Base-by-base conservation (phyloP, 768 basidiomycete species). In the Suillus alpinus region DNA sequence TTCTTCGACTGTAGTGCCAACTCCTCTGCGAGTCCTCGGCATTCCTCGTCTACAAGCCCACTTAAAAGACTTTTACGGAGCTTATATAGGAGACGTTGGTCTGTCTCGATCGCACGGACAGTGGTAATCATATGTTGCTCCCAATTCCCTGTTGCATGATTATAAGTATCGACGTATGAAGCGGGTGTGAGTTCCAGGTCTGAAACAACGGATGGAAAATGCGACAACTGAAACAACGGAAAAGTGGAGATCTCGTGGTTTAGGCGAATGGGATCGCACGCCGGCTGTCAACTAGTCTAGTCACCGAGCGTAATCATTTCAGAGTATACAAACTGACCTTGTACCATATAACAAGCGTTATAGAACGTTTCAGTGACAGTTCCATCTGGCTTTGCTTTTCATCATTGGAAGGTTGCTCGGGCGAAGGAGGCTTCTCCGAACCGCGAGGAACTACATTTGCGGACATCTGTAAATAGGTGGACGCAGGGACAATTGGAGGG, bases 331-430 rank as follows among this genome's bases (percentile, higher is more conserved):
- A 1, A 62, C 71, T 64, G 62, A 86, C 84, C 75, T 86, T 84
- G 75, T 87, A 87, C 87, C 87, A 89, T 61, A 88, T 82, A 57
- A 89, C 80, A 61, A 89, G 79, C 1, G 85, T 88, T 9, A 87
- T 80, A 6, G 86, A 83, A 37, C 85, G 80, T 60, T 74, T 80
- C 55, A 78, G 70, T 10, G 79, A 71, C 26, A 76, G 76, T 58
- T 74, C 73, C 60, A 74, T 63, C 65, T 77, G 72, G 13, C 62
- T 66, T 13, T 71, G 73, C 16, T 63, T 67, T 60, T 74, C 69
- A 39, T 73, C 62, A 32, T 40, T 32, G 34, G 29, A 14, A 13
- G 34, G 39, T 60, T 59, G 49, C 26, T 61, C 62, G 12, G 63
- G 62, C 9, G 66, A 62, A 39, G 65, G 36, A 8, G 57, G 60